Percentiles rank a stretch among this genome's conserved stretches.
Conservation (phyloP, 2,329 filamentous ascomycete genomes). For the Neoscytalidium dimidiatum region DNA sequence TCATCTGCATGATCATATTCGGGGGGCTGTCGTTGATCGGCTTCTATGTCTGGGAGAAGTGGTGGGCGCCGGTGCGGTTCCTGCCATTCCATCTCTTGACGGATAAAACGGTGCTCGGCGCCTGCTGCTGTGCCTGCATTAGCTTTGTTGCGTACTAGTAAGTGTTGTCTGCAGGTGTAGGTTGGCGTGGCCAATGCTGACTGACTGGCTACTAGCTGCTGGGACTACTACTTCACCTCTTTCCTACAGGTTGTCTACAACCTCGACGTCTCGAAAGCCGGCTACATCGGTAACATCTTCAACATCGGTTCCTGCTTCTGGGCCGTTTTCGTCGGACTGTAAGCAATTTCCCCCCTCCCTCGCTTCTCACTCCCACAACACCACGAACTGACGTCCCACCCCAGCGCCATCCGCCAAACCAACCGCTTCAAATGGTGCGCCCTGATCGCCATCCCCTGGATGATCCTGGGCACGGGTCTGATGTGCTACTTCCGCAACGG, state of each 20-base stretch:
- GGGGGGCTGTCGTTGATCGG: slow-evolving; percentile 37
- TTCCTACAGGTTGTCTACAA: slow-evolving; percentile 35
- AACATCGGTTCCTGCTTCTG: slow-evolving; percentile 30
- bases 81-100: slow-evolving; percentile 50
- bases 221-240: slow-evolving; percentile 37
- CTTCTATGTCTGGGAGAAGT: slow-evolving; percentile 44
- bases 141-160: slow-evolving; percentile 27
- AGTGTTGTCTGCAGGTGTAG: neutral
- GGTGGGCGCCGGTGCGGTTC: slow-evolving; percentile 42
- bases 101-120: slow-evolving; percentile 54
- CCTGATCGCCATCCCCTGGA: slow-evolving; percentile 26
- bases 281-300: slow-evolving; percentile 32
- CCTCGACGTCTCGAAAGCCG: slow-evolving; percentile 24
- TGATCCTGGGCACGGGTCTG: slow-evolving; percentile 33
- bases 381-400: neutral
- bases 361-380: neutral
- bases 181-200: no score
- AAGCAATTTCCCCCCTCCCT: neutral
- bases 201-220: no score
- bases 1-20: slow-evolving; percentile 46
- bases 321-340: slow-evolving; percentile 27
- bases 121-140: slow-evolving; percentile 50
- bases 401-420: slow-evolving; percentile 18
- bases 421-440: slow-evolving; percentile 24
- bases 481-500: slow-evolving; percentile 35